These are phyloP conservation scores for Rhodotorula glutinis DNA, from an alignment of 1,284 basidiomycete genomes.

Conservation along the genomic window DNA sequence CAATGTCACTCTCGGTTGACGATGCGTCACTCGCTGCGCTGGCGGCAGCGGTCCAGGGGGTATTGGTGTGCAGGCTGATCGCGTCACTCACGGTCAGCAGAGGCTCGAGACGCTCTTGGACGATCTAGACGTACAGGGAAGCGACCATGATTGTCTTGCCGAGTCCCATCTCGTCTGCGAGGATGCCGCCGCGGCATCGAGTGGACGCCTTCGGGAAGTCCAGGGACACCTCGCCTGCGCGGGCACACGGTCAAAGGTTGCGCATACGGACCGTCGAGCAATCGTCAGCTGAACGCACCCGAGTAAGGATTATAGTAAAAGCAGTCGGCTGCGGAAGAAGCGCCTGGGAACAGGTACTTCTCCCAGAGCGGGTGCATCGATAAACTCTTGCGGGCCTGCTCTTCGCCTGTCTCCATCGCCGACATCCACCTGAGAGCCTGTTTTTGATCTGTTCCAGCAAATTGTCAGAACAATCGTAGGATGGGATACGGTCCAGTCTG, in stretches of 20 bases:
- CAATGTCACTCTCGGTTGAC: conserved; percentile 37
- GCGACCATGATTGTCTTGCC: conserved; percentile 98
- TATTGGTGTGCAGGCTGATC: conserved; percentile 33
- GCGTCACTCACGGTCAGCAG: not conserved
- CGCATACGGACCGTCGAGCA: not conserved
- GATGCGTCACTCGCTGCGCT: conserved; percentile 4
- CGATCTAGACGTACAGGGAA: conserved; percentile 54
- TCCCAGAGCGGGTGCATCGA: conserved; percentile 90
- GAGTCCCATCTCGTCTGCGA: conserved; percentile 77
- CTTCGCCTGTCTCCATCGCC: conserved; percentile 71
- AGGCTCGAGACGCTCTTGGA: not conserved
- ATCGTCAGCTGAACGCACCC: not conserved
- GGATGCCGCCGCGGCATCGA: conserved; percentile 76
- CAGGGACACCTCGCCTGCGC: conserved; percentile 82
- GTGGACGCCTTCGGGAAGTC: conserved; percentile 79
- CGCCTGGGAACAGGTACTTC: conserved; percentile 53
- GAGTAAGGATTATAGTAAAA: conserved; percentile 65
- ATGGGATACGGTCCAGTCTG: not conserved
- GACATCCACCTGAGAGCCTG: conserved; percentile 97
- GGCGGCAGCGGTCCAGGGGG: conserved; percentile 13
- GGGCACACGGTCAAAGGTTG: conserved; percentile 16
- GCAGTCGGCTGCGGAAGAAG: conserved; percentile 43
- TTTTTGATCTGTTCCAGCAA: conserved; percentile 63
- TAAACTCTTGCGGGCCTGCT: conserved; percentile 66
- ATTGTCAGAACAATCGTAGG: too few relatives aligned